Evolutionary conservation across 768 basidiomycete genomes (phyloP), one percentile per base, ranked within the genome.

Genomic region (Trametopsis cervina): DNA sequence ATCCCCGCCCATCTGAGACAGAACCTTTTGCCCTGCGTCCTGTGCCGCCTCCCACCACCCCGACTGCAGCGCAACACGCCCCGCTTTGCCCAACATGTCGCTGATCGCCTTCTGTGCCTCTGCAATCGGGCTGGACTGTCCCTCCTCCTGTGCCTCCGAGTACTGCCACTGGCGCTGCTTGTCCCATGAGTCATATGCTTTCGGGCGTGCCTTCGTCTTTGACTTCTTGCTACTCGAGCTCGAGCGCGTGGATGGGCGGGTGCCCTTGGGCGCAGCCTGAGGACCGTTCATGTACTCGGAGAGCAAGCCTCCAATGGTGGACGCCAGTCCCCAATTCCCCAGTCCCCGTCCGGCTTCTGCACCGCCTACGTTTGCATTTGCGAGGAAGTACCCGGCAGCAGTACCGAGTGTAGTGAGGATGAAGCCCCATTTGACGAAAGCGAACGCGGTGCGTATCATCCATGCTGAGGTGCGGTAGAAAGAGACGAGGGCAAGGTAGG

Each of bases 401-500:
- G 74, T 81, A n/a, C 75, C 71, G 6, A 83, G 56, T 2, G 71
- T 63, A 11, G 70, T 75, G 7, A 87, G 51, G 40, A 91, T 66
- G 10, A 70, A 66, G 20, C 82, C 83, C 88, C 88, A 91, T 65
- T 91, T 91, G 57, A 85, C 61, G 57, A 87, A 74, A 72, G 77
- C 88, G 54, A 88, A 63, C 22, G 66, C 69, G 26, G 77, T 78
- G 51, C 84, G 76, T 53, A 89, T 65, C 57, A 85, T 71, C 81
- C 84, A 89, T 20, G 73, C 74, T 11, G 87, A 82, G 4, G 89
- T 89, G 51, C 85, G 83, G 66, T 89, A 89, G 44, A 89, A 64
- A 60, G 80, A 86, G 36, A 81, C 52, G n/a, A 91, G 70, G 3
- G 85, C 85, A 51, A 89, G 72, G 64, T 90, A 91, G 17, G 85